Base-by-base conservation (phyloP, 192 early-diverging fungal genomes). In the Coemansia brasiliensis region DNA sequence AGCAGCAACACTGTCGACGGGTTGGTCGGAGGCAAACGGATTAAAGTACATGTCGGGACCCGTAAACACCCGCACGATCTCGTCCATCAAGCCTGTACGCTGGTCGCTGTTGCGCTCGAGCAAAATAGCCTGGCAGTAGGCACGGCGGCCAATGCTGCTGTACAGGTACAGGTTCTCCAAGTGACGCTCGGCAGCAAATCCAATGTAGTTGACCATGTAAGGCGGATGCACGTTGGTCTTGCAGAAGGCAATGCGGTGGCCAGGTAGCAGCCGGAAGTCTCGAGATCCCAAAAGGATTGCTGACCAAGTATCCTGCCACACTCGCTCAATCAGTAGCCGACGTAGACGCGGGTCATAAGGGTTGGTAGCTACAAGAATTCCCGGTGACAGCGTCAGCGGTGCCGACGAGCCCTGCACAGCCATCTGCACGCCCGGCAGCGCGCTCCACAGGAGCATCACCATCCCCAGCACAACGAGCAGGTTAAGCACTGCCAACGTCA, bases 261-360 rank as follows among this genome's bases (percentile, higher is more conserved):
- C 67, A 0, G 67, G 57, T 24, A 83, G 75, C 56, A 86, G 72
- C 38, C 84, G 74, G 63, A 83, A 86, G 45, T 82, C 70, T 18
- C 83, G 81, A 57, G 79, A 79, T 10, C 74, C 82, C 16, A 88
- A 61, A 21, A 88, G 55, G 3, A 83, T 74, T 26, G 82, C 83
- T 3, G 84, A 83, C 86, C 86, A 88, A 12, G 86, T 85, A 27
- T 88, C 86, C 63, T 88, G 86, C 86, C 86, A 88, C 46, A 88
- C 79, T 4, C 86, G 73, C 54, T 82, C 83, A 37, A 79, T 82
- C 17, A 86, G 75, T 46, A 80, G 57, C 10, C 72, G 62, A n/a
- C 72, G 58, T 44, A 80, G 60, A 5, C 70, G 62, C 49, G 77
- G 59, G 45, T 80, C 77, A 22, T 66, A 70, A 5, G 70, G 25